Conservation (phyloP, 2,329 filamentous ascomycete genomes). For the Exophiala lecanii-corni region DNA sequence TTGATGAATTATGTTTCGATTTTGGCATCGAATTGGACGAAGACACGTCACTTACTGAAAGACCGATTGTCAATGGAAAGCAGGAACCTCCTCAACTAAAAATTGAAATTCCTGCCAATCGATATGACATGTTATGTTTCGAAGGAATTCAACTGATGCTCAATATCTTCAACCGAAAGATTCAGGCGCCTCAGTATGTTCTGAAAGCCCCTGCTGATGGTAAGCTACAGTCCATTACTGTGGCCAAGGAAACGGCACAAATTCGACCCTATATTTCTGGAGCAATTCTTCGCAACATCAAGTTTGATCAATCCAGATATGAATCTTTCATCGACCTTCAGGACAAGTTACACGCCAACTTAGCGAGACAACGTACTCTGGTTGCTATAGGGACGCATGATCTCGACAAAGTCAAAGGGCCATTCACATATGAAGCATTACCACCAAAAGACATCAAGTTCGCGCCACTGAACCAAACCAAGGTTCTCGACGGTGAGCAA, state of each 20-base stretch:
- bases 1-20: constrained; percentile 97
- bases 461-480: constrained; percentile 81
- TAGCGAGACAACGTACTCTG: constrained; percentile 85
- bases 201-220: constrained; percentile 67
- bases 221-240: constrained; percentile 73
- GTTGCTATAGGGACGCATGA: constrained; percentile 98
- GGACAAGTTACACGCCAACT: constrained; percentile 95
- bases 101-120: constrained; percentile 96
- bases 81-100: constrained; percentile 90
- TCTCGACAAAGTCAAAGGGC: constrained; percentile 84
- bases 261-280: constrained; percentile 86
- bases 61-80: constrained; percentile 69
- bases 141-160: constrained; percentile 94
- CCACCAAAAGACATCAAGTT: constrained; percentile 91
- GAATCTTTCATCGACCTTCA: constrained; percentile 97
- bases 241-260: constrained; percentile 68
- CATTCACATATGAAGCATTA: constrained; percentile 93
- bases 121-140: constrained; percentile 90
- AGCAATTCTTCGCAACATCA: constrained; percentile 83
- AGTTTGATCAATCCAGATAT: constrained; percentile 85
- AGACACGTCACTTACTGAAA: constrained; percentile 74
- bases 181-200: constrained; percentile 71
- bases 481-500: constrained; percentile 80
- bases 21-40: constrained; percentile 96
- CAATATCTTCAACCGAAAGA: constrained; percentile 83